Evolutionary conservation across 2,329 filamentous ascomycete genomes (phyloP), one percentile per base, ranked within the genome.

Genomic region (Allantophomopsis lycopodina): DNA sequence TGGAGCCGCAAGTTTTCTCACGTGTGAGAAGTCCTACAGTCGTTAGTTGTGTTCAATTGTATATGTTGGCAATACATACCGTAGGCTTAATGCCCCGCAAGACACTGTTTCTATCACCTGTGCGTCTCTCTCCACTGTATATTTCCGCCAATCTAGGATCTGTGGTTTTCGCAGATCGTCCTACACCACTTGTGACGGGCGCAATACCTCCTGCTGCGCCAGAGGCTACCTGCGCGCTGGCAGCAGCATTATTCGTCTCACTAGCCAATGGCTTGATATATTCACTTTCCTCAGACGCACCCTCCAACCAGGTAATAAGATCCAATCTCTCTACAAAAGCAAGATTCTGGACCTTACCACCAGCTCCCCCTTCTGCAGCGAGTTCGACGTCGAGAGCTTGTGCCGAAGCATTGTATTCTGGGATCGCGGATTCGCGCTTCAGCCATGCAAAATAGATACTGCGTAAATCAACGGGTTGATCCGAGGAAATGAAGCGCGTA

Each of bases 391-490:
- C 94, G 41, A 96, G 69, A 49, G 78, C 71, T 51, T 83, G 79
- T 12, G 85, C 83, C 0, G 82, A 80, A 18, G 82, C 76, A 60
- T 95, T 91, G 69, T 96, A 96, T 51, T 94, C 86, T 10, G 84
- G 83, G 48, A 94, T 87, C 40, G 82, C 77, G 40, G 82, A 77
- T 64, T 96, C 89, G 59, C 87, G 86, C 63, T 95, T 93, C 53
- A 84, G 70, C 86, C 87, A 98, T 41, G 87, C 87, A 56, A 96
- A 94, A 66, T 89, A 95, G 61, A 95, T 89, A 58, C 83, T 91
- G 56, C 91, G 86, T 50, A 98, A 69, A 57, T 95, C 85, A 52
- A 94, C 79, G 4, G 81, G 71, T 41, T 69, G 67, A 36, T 74
- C 74, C 42, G 75, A 73, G n/a, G 85, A 88, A 44, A 83, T 72